Percentiles rank a stretch among this genome's conserved stretches.
Conservation (phyloP, 208 protist species). For the Angomonas deanei region DNA sequence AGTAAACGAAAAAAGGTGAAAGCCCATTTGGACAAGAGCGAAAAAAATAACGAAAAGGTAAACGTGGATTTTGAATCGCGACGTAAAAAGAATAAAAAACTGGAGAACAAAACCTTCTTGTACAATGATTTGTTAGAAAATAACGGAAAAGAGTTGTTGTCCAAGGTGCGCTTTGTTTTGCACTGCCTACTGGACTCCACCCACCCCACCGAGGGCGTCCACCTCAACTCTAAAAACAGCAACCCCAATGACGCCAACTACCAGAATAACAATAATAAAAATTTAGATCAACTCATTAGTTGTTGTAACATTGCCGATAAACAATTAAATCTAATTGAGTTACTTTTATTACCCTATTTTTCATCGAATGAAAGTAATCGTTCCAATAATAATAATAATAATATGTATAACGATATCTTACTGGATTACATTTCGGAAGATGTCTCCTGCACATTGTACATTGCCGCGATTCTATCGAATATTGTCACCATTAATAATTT, state of each 20-base stretch:
- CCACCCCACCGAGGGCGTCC: not conserved
- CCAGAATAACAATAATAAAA: not conserved
- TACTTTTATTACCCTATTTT: not conserved
- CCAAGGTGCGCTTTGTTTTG: not conserved
- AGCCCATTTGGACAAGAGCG: not conserved
- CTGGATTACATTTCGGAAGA: not conserved
- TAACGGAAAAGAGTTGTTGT: not conserved
- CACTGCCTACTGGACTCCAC: not conserved
- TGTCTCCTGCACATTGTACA: not conserved
- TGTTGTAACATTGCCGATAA: not conserved
- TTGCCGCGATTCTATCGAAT: not conserved
- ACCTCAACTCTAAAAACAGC: not conserved
- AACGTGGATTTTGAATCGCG: not conserved
- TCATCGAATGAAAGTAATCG: not conserved
- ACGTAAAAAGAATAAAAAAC: not conserved
- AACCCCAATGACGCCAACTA: not conserved
- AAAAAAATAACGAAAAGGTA: not conserved
- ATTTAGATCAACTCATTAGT: not conserved
- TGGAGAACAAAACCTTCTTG: too few relatives aligned
- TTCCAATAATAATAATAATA: not conserved
- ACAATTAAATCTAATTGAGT: not conserved
- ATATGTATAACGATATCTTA: not conserved
- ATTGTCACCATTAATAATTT: constrained; percentile 1
- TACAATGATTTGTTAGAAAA: not conserved
- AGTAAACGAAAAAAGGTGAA: not conserved